Conservation (phyloP, 2,329 filamentous ascomycete genomes). For the Pseudogymnoascus sp. region DNA sequence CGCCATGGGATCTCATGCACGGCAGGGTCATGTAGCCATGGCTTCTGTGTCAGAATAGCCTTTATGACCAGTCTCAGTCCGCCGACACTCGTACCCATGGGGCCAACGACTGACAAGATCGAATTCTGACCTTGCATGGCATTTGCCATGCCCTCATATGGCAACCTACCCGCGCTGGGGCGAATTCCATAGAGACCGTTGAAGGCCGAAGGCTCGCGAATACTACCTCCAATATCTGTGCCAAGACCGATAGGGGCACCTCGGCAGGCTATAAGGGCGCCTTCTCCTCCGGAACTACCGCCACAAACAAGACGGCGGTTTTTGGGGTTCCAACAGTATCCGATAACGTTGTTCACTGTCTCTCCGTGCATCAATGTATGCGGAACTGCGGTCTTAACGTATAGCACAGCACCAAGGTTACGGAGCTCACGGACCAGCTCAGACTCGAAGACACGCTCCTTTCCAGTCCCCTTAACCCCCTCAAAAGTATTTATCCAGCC, state of each 20-base stretch:
- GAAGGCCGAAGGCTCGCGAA: constrained; percentile 32
- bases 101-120: constrained; percentile 55
- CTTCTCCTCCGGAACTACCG: constrained; percentile 28
- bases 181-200: constrained; percentile 34
- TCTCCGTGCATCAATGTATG: constrained; percentile 32
- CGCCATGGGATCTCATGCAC: constrained; percentile 61
- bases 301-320: constrained; percentile 24
- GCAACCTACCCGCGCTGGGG: constrained; percentile 31
- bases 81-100: constrained; percentile 48
- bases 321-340: constrained; percentile 30
- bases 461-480: constrained; percentile 42
- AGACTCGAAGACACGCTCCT: constrained; percentile 45
- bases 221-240: constrained; percentile 28
- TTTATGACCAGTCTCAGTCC: constrained; percentile 49
- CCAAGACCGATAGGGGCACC: constrained; percentile 27
- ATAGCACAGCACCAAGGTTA: constrained; percentile 33
- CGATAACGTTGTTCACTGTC: constrained; percentile 39
- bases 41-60: constrained; percentile 47
- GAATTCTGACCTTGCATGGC: constrained; percentile 52
- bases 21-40: constrained; percentile 60
- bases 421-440: constrained; percentile 34
- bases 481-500: constrained; percentile 58
- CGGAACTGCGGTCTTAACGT: constrained; percentile 35
- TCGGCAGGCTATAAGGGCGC: constrained; percentile 26
- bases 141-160: constrained; percentile 52